Percentiles rank a stretch among this genome's conserved stretches.
phyloP scores from a whole-genome alignment of 768 basidiomycete genomes.

The Sistotremastrum suecicum region DNA sequence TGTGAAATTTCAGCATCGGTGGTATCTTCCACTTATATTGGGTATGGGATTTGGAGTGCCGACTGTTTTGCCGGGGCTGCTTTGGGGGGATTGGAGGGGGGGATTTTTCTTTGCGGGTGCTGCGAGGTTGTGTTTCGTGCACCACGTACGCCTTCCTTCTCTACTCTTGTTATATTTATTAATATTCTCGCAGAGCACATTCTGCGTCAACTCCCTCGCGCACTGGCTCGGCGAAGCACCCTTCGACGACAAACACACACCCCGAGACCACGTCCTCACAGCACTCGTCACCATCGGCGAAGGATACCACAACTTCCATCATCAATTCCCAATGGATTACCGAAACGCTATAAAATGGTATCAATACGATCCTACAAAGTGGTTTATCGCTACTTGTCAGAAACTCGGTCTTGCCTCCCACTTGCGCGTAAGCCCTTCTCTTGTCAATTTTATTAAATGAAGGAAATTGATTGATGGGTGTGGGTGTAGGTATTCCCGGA shows the following conservation, averaged over 20 bases:
- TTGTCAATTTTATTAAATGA: not conserved
- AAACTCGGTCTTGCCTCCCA: conserved; percentile 54
- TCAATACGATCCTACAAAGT: conserved; percentile 87
- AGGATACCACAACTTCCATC: conserved; percentile 98
- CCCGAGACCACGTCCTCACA: conserved; percentile 78
- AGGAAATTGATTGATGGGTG: not conserved
- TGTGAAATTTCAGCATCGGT: conserved; percentile 77
- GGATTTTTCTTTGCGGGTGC: conserved; percentile 80
- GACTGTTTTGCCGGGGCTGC: conserved; percentile 59
- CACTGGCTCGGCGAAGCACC: conserved; percentile 92
- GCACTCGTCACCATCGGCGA: conserved; percentile 88
- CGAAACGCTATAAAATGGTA: conserved; percentile 92
- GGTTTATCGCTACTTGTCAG: conserved; percentile 64
- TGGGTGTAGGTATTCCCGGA: conserved; percentile 36
- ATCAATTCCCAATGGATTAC: conserved; percentile 95
- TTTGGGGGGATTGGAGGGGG: conserved; percentile 78
- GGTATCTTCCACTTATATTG: conserved; percentile 60
- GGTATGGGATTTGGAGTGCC: conserved; percentile 62
- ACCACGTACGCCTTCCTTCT: conserved; percentile 47
- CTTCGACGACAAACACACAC: conserved; percentile 92
- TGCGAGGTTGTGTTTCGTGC: conserved; percentile 68
- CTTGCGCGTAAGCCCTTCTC: conserved; percentile 34
- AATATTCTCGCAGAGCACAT: conserved; percentile 56
- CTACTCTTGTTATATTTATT: conserved; percentile 5
- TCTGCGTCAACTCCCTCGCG: conserved; percentile 93